Percentiles rank a stretch among this genome's conserved stretches.
phyloP scores from a whole-genome alignment of 495 filamentous ascomycete species.

The Aspergillus diversus region DNA sequence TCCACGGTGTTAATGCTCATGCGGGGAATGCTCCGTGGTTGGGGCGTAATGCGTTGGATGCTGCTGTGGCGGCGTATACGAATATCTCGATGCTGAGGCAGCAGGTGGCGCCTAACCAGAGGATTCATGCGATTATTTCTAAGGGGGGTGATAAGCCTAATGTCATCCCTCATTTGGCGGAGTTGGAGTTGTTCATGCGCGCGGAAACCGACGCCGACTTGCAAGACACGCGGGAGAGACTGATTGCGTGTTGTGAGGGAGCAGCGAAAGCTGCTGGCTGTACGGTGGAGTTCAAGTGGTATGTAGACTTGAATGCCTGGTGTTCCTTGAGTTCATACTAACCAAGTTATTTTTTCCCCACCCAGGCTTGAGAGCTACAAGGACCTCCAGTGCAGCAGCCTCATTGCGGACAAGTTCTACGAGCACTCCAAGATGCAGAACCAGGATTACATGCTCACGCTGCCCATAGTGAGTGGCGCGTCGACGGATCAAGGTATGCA shows the following conservation, averaged over 20 bases:
- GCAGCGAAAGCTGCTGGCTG: slow-evolving; percentile 53
- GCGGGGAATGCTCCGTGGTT: neutral
- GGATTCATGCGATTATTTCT: neutral
- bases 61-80: neutral
- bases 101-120: neutral
- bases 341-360: neutral
- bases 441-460: neutral
- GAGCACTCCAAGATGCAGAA: neutral
- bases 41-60: neutral
- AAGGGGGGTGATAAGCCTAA: neutral
- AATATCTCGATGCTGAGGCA: neutral
- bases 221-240: slow-evolving; percentile 37
- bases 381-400: slow-evolving; percentile 2
- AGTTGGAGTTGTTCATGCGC: neutral
- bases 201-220: slow-evolving; percentile 38
- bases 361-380: slow-evolving; percentile 3
- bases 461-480: slow-evolving; percentile 1
- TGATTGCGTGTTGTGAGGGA: slow-evolving; percentile 50
- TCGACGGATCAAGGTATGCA: slow-evolving; percentile 12
- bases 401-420: neutral
- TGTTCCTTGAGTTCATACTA: too few species aligned
- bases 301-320: neutral
- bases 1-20: neutral
- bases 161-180: neutral
- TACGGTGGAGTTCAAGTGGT: slow-evolving; percentile 37